A percentile compares a stretch with the other conserved stretches of the same genome.
phyloP scores from a whole-genome alignment of 1,284 basidiomycete species.

The Marasmius fiardii region DNA sequence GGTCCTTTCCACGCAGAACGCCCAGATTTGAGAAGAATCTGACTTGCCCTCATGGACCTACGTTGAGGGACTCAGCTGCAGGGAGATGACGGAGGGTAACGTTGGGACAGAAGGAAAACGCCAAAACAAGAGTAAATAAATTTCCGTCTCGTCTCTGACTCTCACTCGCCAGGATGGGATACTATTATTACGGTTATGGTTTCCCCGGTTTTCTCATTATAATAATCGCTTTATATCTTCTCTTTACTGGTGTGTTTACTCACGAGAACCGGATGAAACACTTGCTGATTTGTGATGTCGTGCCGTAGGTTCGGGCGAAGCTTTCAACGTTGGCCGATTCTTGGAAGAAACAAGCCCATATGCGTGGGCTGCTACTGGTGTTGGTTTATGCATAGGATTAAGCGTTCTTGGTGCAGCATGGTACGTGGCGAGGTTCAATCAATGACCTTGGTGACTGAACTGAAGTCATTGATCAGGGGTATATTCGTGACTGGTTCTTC shows the following conservation, averaged over 20 bases:
- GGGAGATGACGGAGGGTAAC: no score
- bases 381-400: conserved; percentile 91
- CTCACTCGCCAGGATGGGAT: conserved; percentile 33
- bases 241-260: conserved; percentile 71
- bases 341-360: conserved; percentile 93
- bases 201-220: conserved; percentile 62
- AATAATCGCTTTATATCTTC: conserved; percentile 76
- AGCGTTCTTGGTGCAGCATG: conserved; percentile 95
- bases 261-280: conserved; percentile 5
- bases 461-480: conserved; percentile 61
- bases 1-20: conserved; percentile 68
- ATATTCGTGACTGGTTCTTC: conserved; percentile 96
- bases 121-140: background rate
- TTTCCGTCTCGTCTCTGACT: background rate
- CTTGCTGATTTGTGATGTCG: conserved; percentile 3
- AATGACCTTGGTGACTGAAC: background rate
- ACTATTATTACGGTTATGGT: conserved; percentile 57
- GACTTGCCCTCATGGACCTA: conserved; percentile 35
- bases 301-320: conserved; percentile 74
- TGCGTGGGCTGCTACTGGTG: conserved; percentile 88
- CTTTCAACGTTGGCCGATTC: conserved; percentile 91
- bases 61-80: background rate
- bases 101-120: background rate
- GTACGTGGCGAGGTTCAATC: conserved; percentile 44
- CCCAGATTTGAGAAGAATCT: conserved; percentile 37